A percentile compares a stretch with the other conserved stretches of the same genome.
These are phyloP conservation scores for Apiotrichum siamense DNA, from an alignment of 1,284 basidiomycete genomes.

Conservation along the genomic window DNA sequence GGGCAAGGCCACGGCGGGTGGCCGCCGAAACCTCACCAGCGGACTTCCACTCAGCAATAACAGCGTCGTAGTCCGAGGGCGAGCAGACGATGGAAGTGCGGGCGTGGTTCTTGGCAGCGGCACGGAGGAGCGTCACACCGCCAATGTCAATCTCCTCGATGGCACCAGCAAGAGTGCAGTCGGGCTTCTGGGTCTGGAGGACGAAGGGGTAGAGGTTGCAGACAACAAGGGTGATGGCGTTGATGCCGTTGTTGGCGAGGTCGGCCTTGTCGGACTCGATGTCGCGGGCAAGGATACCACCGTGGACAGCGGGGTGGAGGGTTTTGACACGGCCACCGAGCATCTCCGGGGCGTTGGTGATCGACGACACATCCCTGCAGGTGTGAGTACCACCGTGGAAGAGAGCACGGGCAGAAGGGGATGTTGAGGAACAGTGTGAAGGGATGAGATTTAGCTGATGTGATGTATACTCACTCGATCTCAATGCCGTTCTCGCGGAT, in stretches of 20 bases:
- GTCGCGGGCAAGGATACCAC: constrained; percentile 85
- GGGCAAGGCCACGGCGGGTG: constrained; percentile 71
- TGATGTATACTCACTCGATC: constrained; percentile 63
- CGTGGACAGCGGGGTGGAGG: constrained; percentile 97
- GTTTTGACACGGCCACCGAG: constrained; percentile 98
- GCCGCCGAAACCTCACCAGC: constrained; percentile 64
- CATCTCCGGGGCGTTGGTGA: constrained; percentile 99
- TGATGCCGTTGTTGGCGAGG: constrained; percentile 71
- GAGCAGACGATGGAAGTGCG: constrained; percentile 89
- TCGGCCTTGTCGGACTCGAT: constrained; percentile 82
- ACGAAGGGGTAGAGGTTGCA: constrained; percentile 99
- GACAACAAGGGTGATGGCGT: constrained; percentile 87
- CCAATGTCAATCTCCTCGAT: constrained; percentile 99
- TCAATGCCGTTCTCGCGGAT: constrained; percentile 89
- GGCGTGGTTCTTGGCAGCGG: constrained; percentile 97
- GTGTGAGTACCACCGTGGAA: not conserved
- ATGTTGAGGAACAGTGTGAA: not conserved
- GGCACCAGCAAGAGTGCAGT: constrained; percentile 83
- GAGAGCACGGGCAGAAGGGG: not conserved
- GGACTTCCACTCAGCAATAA: constrained; percentile 68
- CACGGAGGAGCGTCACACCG: constrained; percentile 93
- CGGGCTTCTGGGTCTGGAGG: constrained; percentile 78
- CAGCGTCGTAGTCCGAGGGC: constrained; percentile 83
- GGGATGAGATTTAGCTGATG: not conserved
- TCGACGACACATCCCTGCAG: constrained; percentile 86